Evolutionary conservation across 2,329 filamentous ascomycete genomes (phyloP).

Genomic region (Claviceps lovelessii): DNA sequence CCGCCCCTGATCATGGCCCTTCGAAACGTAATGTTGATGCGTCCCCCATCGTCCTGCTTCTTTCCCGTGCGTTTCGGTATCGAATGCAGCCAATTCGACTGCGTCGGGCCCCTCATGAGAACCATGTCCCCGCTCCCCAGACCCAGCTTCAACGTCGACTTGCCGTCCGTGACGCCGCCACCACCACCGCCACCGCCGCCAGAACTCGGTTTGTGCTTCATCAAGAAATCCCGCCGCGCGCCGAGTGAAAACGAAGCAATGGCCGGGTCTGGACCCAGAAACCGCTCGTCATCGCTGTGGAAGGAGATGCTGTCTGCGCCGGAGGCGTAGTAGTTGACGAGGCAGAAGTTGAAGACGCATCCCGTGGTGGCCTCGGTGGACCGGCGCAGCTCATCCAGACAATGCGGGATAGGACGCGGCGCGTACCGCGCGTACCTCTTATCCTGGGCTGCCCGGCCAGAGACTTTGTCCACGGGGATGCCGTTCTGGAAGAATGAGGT

Average conservation of each 20-base stretch:
- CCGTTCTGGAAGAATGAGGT: conserved; percentile 44
- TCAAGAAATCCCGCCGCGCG: conserved; percentile 56
- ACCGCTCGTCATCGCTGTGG: conserved; percentile 68
- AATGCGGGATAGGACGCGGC: conserved; percentile 57
- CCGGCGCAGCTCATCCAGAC: conserved; percentile 47
- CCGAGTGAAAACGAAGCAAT: conserved; percentile 67
- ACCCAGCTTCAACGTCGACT: conserved; percentile 32
- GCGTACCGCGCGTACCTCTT: conserved; percentile 39
- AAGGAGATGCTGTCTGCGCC: conserved; percentile 66
- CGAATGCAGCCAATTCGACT: conserved; percentile 62
- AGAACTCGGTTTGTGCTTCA: conserved; percentile 57
- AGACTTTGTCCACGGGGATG: conserved; percentile 30
- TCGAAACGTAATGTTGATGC: conserved; percentile 68
- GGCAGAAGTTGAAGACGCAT: conserved; percentile 61
- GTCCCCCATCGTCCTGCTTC: conserved; percentile 45
- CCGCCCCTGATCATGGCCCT: conserved; percentile 55
- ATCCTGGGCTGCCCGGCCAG: conserved; percentile 25
- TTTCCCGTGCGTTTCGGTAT: conserved; percentile 60
- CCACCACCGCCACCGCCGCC: conserved; percentile 10
- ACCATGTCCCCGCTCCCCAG: conserved; percentile 63
- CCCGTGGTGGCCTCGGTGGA: conserved; percentile 52
- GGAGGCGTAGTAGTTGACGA: conserved; percentile 73
- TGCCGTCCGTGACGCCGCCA: conserved; percentile 11
- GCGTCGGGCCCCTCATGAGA: conserved; percentile 62
- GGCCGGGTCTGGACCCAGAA: conserved; percentile 52